Conservation (phyloP, 2,329 filamentous ascomycete species). For the Fusarium sterilihyphosum region DNA sequence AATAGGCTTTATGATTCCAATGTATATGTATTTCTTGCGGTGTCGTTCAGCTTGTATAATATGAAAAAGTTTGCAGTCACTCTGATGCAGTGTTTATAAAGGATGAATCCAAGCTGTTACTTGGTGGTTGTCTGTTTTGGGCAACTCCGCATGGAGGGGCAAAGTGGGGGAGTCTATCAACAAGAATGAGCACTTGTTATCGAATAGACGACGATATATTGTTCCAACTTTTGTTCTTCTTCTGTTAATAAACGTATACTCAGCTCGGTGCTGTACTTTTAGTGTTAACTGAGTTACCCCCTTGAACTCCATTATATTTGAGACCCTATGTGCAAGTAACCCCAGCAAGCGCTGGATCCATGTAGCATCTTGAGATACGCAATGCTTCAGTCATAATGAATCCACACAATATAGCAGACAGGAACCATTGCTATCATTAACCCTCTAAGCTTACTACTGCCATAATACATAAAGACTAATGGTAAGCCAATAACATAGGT, state of each 20-base stretch:
- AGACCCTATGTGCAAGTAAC: no score
- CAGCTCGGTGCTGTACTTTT: no score
- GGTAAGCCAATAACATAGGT: neutral
- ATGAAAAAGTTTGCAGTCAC: neutral
- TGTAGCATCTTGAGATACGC: no score
- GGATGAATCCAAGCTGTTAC: neutral
- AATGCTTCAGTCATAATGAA: neutral
- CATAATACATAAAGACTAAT: neutral
- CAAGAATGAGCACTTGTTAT: neutral
- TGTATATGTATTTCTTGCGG: neutral
- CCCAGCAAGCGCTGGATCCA: no score
- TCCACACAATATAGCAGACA: no score
- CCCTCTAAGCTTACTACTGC: neutral
- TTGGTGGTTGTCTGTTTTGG: conserved; percentile 28
- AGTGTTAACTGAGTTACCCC: neutral
- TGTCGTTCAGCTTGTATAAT: neutral
- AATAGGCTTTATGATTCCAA: neutral
- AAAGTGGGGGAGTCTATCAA: conserved; percentile 11
- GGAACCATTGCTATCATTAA: neutral
- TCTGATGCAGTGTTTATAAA: conserved; percentile 1
- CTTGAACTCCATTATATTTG: neutral
- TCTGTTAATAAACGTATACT: neutral
- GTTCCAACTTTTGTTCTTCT: neutral
- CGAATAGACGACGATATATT: neutral
- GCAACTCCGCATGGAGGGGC: conserved; percentile 41